phyloP scores from a whole-genome alignment of 2,329 filamentous ascomycete species.

The Aschersonia sp. region DNA sequence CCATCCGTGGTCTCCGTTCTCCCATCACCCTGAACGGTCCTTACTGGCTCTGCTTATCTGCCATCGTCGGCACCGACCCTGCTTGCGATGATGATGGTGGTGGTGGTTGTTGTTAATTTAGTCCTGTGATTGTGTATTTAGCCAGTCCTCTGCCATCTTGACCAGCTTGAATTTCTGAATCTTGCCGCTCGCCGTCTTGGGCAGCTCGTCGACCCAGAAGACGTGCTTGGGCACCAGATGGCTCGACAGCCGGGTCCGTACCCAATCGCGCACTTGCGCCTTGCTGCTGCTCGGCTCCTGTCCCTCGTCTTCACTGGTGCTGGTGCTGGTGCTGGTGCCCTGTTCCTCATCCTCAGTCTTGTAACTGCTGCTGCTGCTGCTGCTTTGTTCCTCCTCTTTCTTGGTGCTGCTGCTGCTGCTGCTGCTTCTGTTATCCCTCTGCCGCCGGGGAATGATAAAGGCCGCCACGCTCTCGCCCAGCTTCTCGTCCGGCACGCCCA shows the following conservation, averaged over 20 bases:
- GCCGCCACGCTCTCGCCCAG: conserved; percentile 81
- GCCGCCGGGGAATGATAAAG: conserved; percentile 48
- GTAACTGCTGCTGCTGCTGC: conserved; percentile 10
- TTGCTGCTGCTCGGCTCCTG: conserved; percentile 18
- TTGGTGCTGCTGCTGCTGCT: conserved; percentile 19
- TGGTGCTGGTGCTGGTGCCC: conserved; percentile 7
- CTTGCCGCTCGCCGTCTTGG: conserved; percentile 93
- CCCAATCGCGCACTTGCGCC: conserved; percentile 56
- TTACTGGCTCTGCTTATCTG: too few relatives aligned
- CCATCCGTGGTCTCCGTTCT: too few relatives aligned
- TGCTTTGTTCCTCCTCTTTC: too few relatives aligned
- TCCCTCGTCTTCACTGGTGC: conserved; percentile 20
- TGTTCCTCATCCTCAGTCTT: conserved; percentile 8
- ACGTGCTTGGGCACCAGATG: conserved; percentile 79
- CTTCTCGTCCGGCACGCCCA: conserved; percentile 66
- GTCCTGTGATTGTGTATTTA: not conserved
- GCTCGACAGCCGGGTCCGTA: conserved; percentile 48
- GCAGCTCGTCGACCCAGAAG: conserved; percentile 76
- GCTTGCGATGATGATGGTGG: too few relatives aligned
- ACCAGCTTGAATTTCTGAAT: conserved; percentile 86
- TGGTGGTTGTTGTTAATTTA: too few relatives aligned
- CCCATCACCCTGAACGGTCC: too few relatives aligned
- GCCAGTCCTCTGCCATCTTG: conserved; percentile 36
- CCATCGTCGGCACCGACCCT: too few relatives aligned
- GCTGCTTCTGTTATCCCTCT: conserved; percentile 5